Base-by-base conservation (phyloP, 2,329 filamentous ascomycete species). In the Mycosphaerella sp. region DNA sequence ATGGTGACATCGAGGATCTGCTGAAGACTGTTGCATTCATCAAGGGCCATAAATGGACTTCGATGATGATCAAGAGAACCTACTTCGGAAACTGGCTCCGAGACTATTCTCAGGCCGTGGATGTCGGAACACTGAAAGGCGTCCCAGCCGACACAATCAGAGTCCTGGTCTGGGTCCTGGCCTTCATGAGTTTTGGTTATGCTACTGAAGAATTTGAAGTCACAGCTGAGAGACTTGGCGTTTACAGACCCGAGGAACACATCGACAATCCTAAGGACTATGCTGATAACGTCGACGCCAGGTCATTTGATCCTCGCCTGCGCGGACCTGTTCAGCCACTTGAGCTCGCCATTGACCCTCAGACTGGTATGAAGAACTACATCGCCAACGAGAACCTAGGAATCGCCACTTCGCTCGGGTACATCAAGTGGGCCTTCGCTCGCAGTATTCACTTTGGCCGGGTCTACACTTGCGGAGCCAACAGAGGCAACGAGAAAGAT, bases 331-430 rank as follows among this genome's bases (percentile, higher is more conserved):
- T 97, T 7, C 58, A 62, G 14, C 69, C 70, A 6, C 64, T 68
- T 32, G 74, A 77, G 56, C 63, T 77, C 10, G 70, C 70, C 4
- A 62, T 77, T 8, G 74, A 77, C 56, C 61, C 60, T 3, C 59
- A 64, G 16, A 93, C 87, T 1, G 90, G 90, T n/a, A 95, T 98
- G 91, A 98, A 97, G 71, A 97, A 97, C 68, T 98, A 98, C 69
- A 97, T 98, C 60, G 84, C 91, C 54, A 97, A 96, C 64, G 91
- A 97, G 68, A 75, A 73, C 12, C 88, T 89, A 4, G 79, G 81
- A 36, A 96, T 90, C 87, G 88, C 90, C 1, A 98, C 93, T 16
- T 95, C 89, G 57, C 75, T 87, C 6, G 90, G 87, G 35, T 96
- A 66, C 47, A 62, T 69, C 53, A 65, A 66, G 50, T 65, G 64